Evolutionary conservation across 805 yeast species (phyloP).

Genomic region (Candida nonsorbophila): DNA sequence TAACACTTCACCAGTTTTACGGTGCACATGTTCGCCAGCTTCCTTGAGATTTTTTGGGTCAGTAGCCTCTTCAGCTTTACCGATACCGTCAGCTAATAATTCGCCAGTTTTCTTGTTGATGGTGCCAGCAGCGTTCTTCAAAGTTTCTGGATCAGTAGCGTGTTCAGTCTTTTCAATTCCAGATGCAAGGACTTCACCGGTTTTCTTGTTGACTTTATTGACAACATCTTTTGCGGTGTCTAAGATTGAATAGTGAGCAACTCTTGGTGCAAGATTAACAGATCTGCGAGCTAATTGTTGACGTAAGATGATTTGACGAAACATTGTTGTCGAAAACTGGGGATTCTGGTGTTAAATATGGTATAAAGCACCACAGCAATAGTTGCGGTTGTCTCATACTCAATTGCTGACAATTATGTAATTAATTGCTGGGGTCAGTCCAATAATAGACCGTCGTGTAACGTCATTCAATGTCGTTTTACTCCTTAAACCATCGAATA

Average conservation of each 20-base stretch:
- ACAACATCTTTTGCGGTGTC: conserved; percentile 33
- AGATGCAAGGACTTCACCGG: conserved; percentile 16
- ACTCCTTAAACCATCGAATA: too few relatives aligned
- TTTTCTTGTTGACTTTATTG: conserved; percentile 19
- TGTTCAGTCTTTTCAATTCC: conserved; percentile 13
- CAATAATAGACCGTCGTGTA: too few relatives aligned
- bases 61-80: conserved; percentile 15
- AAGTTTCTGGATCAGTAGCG: conserved; percentile 1
- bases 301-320: background rate
- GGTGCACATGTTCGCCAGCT: conserved; percentile 13
- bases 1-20: conserved; percentile 14
- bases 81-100: conserved; percentile 30
- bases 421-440: too few relatives aligned
- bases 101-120: conserved; percentile 40
- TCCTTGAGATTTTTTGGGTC: conserved; percentile 9
- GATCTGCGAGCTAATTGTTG: background rate
- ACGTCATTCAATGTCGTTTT: too few relatives aligned
- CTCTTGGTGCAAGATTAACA: too few relatives aligned
- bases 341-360: background rate
- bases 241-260: conserved; percentile 21
- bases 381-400: conserved; percentile 7
- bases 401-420: too few relatives aligned
- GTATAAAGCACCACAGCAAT: conserved; percentile 7
- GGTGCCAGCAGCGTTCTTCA: too few relatives aligned
- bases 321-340: background rate